These are phyloP conservation scores for Chloranthus sessilifolius DNA, from an alignment of 164 flowering plant species.

Conservation along the genomic window DNA sequence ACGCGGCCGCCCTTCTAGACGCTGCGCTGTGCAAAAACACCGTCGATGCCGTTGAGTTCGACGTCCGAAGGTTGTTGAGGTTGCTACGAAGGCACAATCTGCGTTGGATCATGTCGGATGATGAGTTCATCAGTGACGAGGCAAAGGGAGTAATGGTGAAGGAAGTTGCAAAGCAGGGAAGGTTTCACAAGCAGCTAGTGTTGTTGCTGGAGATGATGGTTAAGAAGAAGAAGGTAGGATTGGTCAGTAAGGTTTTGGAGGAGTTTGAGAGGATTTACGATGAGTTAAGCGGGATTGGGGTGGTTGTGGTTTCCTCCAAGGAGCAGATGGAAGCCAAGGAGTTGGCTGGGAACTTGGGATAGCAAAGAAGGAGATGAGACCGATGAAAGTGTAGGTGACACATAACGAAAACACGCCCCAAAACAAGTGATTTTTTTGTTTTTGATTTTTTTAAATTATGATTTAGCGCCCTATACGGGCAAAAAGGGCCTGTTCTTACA, in stretches of 20 bases:
- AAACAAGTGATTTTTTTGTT: too few species aligned
- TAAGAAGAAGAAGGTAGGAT: conserved; percentile 30
- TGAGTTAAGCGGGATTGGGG: conserved; percentile 35
- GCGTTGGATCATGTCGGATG: conserved; percentile 17
- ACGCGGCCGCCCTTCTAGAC: conserved; percentile 64
- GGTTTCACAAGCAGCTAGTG: conserved; percentile 37
- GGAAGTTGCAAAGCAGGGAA: conserved; percentile 33
- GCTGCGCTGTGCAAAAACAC: conserved; percentile 28
- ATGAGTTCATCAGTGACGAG: conserved; percentile 15
- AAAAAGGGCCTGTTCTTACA: too few species aligned
- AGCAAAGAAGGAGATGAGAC: conserved; percentile 24
- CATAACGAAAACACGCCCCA: conserved; percentile 9
- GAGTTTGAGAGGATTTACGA: conserved; percentile 54
- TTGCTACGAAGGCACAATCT: conserved; percentile 27
- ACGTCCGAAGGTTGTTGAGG: conserved; percentile 35
- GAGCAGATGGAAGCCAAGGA: conserved; percentile 32
- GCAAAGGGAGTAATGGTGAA: conserved; percentile 37
- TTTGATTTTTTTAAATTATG: too few species aligned
- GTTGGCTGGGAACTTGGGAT: conserved; percentile 31
- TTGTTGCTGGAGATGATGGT: conserved; percentile 47
- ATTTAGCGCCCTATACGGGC: too few species aligned
- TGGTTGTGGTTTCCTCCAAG: conserved; percentile 29
- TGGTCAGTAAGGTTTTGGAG: conserved; percentile 42
- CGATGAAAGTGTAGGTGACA: conserved; percentile 24
- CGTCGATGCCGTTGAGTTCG: conserved; percentile 26